Evolutionary conservation across 306 rosid genomes (phyloP).

Genomic region (Rosa rugosa): DNA sequence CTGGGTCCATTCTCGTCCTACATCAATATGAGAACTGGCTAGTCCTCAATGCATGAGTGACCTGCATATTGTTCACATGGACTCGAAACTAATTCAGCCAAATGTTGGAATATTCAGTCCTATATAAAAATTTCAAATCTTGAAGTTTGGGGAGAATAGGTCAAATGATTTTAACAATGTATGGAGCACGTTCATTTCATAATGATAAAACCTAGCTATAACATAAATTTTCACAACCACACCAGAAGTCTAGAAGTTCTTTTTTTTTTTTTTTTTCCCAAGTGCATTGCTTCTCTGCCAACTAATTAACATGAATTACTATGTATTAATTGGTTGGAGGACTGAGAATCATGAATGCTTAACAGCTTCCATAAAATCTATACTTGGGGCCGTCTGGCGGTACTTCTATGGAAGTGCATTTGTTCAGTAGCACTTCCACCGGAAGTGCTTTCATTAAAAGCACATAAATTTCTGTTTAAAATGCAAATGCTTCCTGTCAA

Average conservation of each 20-base stretch:
- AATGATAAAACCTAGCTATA: neutral
- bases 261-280: neutral
- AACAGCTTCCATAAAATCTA: neutral
- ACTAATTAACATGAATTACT: neutral
- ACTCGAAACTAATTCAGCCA: neutral
- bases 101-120: neutral
- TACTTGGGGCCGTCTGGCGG: neutral
- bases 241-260: neutral
- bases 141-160: neutral
- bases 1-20: no score
- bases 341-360: neutral
- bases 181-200: neutral
- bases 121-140: neutral
- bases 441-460: neutral
- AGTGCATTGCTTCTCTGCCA: neutral
- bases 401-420: neutral
- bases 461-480: neutral
- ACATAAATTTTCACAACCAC: conserved; percentile 9
- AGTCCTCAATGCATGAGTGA: neutral
- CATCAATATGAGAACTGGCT: neutral
- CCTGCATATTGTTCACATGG: conserved; percentile 10
- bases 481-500: neutral
- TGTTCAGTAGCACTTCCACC: neutral
- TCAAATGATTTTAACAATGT: neutral
- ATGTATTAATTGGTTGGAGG: neutral